A percentile compares a stretch with the other conserved stretches of the same genome.
Conservation (phyloP, 148 eudicot species). For the Rhododendron williamsianum region DNA sequence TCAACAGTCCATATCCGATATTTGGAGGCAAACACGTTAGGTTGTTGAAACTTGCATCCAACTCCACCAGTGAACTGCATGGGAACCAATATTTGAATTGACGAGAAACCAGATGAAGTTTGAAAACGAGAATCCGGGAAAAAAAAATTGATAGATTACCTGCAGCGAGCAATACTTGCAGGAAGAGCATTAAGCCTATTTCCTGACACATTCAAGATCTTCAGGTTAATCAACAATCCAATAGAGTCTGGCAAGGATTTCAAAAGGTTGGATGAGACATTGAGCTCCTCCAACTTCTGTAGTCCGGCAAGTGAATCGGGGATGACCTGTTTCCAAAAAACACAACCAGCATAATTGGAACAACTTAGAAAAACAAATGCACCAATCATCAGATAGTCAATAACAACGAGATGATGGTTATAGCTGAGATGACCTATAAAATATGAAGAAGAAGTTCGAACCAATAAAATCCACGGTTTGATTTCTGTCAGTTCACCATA, state of each 20-base stretch:
- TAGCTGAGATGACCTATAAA: too few relatives aligned
- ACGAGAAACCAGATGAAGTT: neutral
- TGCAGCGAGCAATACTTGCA: slow-evolving; percentile 43
- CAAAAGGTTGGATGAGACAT: slow-evolving; percentile 37
- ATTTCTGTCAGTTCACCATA: neutral
- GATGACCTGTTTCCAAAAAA: slow-evolving; percentile 20
- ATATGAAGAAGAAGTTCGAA: too few relatives aligned
- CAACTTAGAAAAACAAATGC: neutral
- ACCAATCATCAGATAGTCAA: neutral
- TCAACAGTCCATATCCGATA: slow-evolving; percentile 28
- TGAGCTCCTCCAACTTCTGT: slow-evolving; percentile 35
- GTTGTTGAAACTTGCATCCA: slow-evolving; percentile 36
- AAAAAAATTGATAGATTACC: slow-evolving; percentile 18
- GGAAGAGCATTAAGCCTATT: slow-evolving; percentile 41
- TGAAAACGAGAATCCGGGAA: neutral
- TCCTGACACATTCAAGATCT: slow-evolving; percentile 36
- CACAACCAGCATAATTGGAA: neutral
- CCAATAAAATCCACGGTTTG: neutral
- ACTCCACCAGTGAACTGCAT: slow-evolving; percentile 30
- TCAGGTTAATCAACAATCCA: slow-evolving; percentile 38
- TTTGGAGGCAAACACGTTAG: slow-evolving; percentile 30
- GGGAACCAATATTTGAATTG: neutral
- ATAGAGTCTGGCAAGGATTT: slow-evolving; percentile 43
- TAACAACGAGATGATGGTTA: too few relatives aligned
- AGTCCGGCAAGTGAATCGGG: slow-evolving; percentile 42